A percentile compares a stretch with the other conserved stretches of the same genome.
phyloP scores from a whole-genome alignment of 306 rosid genomes.

The Gleditsia sinensis region DNA sequence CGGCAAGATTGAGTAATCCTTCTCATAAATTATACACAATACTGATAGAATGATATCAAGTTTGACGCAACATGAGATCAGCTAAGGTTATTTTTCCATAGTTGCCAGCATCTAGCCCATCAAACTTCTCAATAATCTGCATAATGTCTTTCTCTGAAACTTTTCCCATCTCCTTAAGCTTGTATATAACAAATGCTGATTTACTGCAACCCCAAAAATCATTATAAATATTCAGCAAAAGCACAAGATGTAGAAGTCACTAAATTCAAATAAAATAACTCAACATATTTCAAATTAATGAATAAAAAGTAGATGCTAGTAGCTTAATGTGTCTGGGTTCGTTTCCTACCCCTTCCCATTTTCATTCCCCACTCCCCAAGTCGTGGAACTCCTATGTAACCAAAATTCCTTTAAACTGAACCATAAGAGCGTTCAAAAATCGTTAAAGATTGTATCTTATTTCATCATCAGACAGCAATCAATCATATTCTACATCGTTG shows the following conservation, averaged over 20 bases:
- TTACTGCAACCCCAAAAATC: constrained; percentile 59
- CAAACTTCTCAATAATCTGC: constrained; percentile 78
- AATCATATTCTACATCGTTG: too few species aligned
- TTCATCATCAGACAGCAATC: too few species aligned
- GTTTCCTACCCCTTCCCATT: too few species aligned
- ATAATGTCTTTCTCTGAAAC: constrained; percentile 81
- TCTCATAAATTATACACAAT: constrained; percentile 25
- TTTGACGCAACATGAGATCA: constrained; percentile 69
- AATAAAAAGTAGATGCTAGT: constrained; percentile 14
- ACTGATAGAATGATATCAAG: constrained; percentile 29
- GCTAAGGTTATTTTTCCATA: constrained; percentile 90
- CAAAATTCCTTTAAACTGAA: too few species aligned
- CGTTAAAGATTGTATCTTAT: too few species aligned
- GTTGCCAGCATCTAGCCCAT: constrained; percentile 78
- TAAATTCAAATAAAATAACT: constrained; percentile 32
- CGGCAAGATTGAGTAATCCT: constrained; percentile 3
- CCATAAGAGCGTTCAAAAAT: too few species aligned
- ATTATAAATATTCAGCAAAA: constrained; percentile 20
- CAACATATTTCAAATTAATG: not conserved
- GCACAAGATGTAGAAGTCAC: not conserved
- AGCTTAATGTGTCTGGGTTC: too few species aligned
- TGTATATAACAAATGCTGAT: constrained; percentile 90
- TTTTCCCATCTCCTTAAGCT: constrained; percentile 98
- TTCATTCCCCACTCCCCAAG: too few species aligned
- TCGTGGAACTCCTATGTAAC: too few species aligned